Conservation (phyloP, 2,329 filamentous ascomycete species). For the Talaromyces piceae region DNA sequence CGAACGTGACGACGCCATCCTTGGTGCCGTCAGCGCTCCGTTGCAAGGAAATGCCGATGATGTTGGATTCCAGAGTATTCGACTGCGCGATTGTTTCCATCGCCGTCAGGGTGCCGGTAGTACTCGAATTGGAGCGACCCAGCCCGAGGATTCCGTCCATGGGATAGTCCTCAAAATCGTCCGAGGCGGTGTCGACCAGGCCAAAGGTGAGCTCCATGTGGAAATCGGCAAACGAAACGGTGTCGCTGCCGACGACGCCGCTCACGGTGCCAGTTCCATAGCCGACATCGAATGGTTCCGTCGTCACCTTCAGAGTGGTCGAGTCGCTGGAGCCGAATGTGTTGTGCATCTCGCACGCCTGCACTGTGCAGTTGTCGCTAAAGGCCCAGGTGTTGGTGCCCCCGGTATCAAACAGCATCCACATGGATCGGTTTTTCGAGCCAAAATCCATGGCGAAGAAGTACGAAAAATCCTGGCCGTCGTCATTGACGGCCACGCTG, state of each 20-base stretch:
- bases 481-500: slow-evolving; percentile 46
- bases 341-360: slow-evolving; percentile 62
- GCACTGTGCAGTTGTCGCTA: slow-evolving; percentile 58
- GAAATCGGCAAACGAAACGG: slow-evolving; percentile 58
- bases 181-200: slow-evolving; percentile 61
- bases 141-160: slow-evolving; percentile 85
- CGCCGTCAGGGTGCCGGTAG: slow-evolving; percentile 7
- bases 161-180: slow-evolving; percentile 68
- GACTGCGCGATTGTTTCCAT: slow-evolving; percentile 53
- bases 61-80: slow-evolving; percentile 54
- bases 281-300: slow-evolving; percentile 54
- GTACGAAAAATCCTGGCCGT: slow-evolving; percentile 49
- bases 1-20: slow-evolving; percentile 72
- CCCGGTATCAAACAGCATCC: slow-evolving; percentile 49
- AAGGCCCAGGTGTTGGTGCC: slow-evolving; percentile 75
- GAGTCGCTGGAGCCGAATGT: slow-evolving; percentile 63
- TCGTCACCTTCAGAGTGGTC: slow-evolving; percentile 49
- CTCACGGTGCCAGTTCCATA: slow-evolving; percentile 73
- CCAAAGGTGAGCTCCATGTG: slow-evolving; percentile 62
- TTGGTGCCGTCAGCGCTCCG: slow-evolving; percentile 58
- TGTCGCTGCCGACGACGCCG: slow-evolving; percentile 61
- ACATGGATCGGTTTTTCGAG: slow-evolving; percentile 43
- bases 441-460: slow-evolving; percentile 46
- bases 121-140: slow-evolving; percentile 53
- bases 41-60: slow-evolving; percentile 65